Base-by-base conservation (phyloP, 208 protist species). In the Vickermania ingenoplastis region DNA sequence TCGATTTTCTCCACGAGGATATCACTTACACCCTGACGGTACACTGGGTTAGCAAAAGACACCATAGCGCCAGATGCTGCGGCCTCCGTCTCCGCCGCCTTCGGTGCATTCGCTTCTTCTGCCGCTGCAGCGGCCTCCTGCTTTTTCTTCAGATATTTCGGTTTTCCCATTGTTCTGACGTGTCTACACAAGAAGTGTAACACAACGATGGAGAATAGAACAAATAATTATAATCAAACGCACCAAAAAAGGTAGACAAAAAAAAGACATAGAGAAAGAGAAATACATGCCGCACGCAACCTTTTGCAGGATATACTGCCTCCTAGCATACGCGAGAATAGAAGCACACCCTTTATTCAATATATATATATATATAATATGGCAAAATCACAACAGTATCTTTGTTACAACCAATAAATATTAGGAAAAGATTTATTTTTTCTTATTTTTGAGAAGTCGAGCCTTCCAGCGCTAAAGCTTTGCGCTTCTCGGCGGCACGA, bases 1-100 rank as follows among this genome's bases (percentile, higher is more conserved):
- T 92, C 85, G 48, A 95, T 69, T 65, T 89, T 89, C 61, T 90
- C 83, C 2, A 95, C 89, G 27, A 90, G 67, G 51, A 95, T 83
- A 57, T 95, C 83, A 55, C 83, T 89, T 50, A 94, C 81, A 49
- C 87, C 87, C 36, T 88, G 77, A 25, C 81, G 80, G 68, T 89
- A 91, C 25, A 76, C 70, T 23, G 83, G 83, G 67, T 86, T 89
- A 22, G 87, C 87, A 62, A 89, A 91, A 50, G 78, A 57, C 0
- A 94, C 83, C 87, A 94, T 94, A 7, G 87, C 87, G 2, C 81
- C 87, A 1, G 87, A 94, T 50, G 59, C 61, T 30, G 59, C 22
- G 1, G 59, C 36, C 59, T 82, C 81, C 21, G 66, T 71, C 13
- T 59, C 65, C 30, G 0, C 56, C 1, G 24, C 31, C 50, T 5